These are phyloP conservation scores for Xylariaceae sp. DNA, from an alignment of 2,329 filamentous ascomycete genomes.

Conservation along the genomic window DNA sequence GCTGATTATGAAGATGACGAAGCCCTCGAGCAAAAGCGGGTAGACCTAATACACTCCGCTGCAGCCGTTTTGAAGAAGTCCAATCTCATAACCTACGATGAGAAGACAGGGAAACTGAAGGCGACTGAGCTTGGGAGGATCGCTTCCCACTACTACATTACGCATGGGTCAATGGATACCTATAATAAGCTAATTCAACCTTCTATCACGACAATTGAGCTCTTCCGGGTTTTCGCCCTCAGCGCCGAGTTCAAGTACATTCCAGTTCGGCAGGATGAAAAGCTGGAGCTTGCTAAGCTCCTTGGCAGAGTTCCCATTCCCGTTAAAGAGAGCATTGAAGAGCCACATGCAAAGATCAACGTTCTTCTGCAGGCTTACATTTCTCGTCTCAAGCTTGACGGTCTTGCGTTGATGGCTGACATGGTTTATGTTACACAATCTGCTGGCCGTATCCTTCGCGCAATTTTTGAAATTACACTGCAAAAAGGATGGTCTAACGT, in stretches of 20 bases:
- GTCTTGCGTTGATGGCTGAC: constrained; percentile 94
- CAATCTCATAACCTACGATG: constrained; percentile 92
- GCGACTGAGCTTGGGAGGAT: constrained; percentile 94
- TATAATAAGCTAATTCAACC: constrained; percentile 97
- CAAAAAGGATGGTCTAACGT: constrained; percentile 97
- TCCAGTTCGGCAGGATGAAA: constrained; percentile 95
- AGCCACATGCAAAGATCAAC: constrained; percentile 97
- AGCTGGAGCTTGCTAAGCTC: constrained; percentile 91
- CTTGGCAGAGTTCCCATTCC: constrained; percentile 90
- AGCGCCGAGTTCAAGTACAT: constrained; percentile 99
- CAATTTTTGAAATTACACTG: constrained; percentile 95
- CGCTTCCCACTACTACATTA: constrained; percentile 98
- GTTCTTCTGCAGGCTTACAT: constrained; percentile 97
- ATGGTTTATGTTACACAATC: constrained; percentile 99
- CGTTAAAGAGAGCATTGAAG: constrained; percentile 96
- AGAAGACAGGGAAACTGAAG: constrained; percentile 86
- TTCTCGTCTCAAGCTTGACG: constrained; percentile 90
- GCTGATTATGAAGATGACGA: constrained; percentile 94
- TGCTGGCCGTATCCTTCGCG: constrained; percentile 91
- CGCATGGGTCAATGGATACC: constrained; percentile 92
- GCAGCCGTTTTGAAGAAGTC: constrained; percentile 86
- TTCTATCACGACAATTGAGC: constrained; percentile 88
- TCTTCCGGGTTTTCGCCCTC: constrained; percentile 94
- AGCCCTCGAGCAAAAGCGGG: constrained; percentile 90
- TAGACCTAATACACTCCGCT: constrained; percentile 96